A percentile compares a stretch with the other conserved stretches of the same genome.
These are phyloP conservation scores for Solanum phureja DNA, from an alignment of 257 asterid genomes.

Conservation along the genomic window DNA sequence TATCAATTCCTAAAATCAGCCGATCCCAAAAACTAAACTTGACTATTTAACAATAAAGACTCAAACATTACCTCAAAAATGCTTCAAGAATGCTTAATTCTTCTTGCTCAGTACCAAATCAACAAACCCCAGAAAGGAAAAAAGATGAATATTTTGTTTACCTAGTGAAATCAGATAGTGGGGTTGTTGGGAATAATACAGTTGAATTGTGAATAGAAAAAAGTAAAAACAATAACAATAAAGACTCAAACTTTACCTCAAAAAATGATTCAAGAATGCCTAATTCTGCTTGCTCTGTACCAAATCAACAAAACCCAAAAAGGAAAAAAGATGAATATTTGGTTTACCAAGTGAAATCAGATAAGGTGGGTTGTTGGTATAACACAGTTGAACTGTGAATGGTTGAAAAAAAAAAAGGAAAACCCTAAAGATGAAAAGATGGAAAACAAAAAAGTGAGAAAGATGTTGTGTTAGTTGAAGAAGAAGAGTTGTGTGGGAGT, in stretches of 20 bases:
- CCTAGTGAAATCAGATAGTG: not conserved
- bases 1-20: not conserved
- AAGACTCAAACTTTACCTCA: not conserved
- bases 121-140: not conserved
- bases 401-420: not conserved
- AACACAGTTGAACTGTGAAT: not conserved
- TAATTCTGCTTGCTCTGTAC: not conserved
- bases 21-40: not conserved
- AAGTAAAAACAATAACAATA: not conserved
- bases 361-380: not conserved
- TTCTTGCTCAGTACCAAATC: not conserved
- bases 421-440: not conserved
- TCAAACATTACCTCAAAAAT: not conserved
- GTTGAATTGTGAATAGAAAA: not conserved
- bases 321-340: not conserved
- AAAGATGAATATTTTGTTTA: not conserved
- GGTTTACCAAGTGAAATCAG: not conserved
- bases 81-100: not conserved
- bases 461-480: constrained; percentile 1
- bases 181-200: not conserved
- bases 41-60: not conserved
- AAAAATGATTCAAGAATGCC: not conserved
- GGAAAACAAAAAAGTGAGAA: not conserved
- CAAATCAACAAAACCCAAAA: not conserved
- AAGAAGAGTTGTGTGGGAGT: constrained; percentile 16